Evolutionary conservation across 129 eudicot genomes (phyloP).

Genomic region (Pseudognaphalium luteoalbum): DNA sequence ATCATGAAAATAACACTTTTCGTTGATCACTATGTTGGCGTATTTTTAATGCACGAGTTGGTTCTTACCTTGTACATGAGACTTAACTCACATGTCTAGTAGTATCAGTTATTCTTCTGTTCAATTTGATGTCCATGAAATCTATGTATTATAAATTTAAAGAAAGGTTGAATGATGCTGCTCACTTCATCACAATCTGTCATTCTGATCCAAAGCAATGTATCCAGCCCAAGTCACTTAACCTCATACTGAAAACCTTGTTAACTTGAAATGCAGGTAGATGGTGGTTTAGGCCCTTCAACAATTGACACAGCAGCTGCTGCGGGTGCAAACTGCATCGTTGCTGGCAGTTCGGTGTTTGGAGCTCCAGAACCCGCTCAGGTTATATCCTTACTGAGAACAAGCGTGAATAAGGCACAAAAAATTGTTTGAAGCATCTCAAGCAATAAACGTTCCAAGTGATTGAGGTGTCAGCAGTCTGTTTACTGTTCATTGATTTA

Average conservation of each 20-base stretch:
- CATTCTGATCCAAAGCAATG: background rate
- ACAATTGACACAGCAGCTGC: constrained; percentile 76
- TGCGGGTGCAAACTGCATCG: constrained; percentile 96
- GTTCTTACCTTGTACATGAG: background rate
- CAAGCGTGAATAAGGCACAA: constrained; percentile 52
- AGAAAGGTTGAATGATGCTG: background rate
- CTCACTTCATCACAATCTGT: background rate
- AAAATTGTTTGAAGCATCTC: constrained; percentile 14
- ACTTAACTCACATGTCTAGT: background rate
- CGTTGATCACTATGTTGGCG: background rate
- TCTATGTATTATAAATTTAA: background rate
- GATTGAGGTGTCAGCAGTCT: constrained; percentile 4
- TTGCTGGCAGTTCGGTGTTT: constrained; percentile 95
- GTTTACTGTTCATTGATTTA: constrained; percentile 1
- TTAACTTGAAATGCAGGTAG: constrained; percentile 54
- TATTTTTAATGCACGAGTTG: background rate
- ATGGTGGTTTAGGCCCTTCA: constrained; percentile 97
- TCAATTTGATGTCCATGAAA: background rate
- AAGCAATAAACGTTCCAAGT: background rate
- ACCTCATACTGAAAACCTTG: background rate
- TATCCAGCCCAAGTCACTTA: background rate
- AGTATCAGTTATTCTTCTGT: background rate
- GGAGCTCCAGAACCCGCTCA: constrained; percentile 86
- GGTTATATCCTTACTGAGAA: constrained; percentile 67
- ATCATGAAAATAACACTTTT: background rate